These are phyloP conservation scores for Lignosus rhinocerotis DNA, from an alignment of 1,284 basidiomycete genomes.

Conservation along the genomic window DNA sequence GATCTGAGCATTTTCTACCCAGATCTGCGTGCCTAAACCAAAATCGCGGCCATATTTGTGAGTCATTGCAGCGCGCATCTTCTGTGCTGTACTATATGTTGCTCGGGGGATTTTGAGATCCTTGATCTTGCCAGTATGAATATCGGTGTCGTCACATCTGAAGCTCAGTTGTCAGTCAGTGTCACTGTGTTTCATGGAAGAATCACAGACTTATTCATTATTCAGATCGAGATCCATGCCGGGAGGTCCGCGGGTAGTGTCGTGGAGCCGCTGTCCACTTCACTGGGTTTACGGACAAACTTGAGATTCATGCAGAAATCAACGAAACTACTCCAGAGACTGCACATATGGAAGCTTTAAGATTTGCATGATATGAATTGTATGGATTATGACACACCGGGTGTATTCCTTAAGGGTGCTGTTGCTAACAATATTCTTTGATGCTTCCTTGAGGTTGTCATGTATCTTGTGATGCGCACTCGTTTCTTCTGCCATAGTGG, in stretches of 20 bases:
- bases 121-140: slow-evolving; percentile 21
- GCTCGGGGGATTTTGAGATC: slow-evolving; percentile 2
- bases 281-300: neutral
- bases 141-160: slow-evolving; percentile 25
- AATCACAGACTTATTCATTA: slow-evolving; percentile 26
- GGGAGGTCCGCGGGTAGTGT: slow-evolving; percentile 20
- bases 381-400: slow-evolving; percentile 13
- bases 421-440: slow-evolving; percentile 10
- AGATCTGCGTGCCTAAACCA: slow-evolving; percentile 18
- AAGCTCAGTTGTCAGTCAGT: no score
- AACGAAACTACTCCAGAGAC: slow-evolving; percentile 6
- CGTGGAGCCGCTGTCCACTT: slow-evolving; percentile 1
- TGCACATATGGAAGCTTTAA: no score
- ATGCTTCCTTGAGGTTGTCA: slow-evolving; percentile 20
- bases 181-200: no score
- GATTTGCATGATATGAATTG: no score
- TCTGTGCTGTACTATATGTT: slow-evolving; percentile 23
- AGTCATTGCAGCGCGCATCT: slow-evolving; percentile 30
- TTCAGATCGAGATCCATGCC: slow-evolving; percentile 23
- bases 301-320: slow-evolving; percentile 1
- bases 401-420: slow-evolving; percentile 20
- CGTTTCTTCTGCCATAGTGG: no score
- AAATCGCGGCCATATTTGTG: slow-evolving; percentile 26
- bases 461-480: no score
- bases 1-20: slow-evolving; percentile 14